Evolutionary conservation across 1,284 basidiomycete species (phyloP).

Genomic region (Ceraceosorus bombacis): DNA sequence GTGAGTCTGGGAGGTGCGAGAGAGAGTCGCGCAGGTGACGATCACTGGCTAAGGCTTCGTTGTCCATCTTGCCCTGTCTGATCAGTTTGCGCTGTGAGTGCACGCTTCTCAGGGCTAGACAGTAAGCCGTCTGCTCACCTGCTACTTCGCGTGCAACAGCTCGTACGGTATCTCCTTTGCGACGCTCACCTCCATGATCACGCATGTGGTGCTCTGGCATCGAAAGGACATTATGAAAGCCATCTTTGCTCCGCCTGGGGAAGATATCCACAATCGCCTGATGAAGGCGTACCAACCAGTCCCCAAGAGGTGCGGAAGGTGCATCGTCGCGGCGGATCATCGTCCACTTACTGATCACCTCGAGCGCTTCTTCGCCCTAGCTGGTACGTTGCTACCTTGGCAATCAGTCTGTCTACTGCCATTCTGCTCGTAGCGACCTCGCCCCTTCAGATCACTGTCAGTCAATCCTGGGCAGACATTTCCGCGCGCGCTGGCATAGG

Average conservation of each 20-base stretch:
- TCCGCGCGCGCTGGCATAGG: neutral
- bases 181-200: slow-evolving; percentile 52
- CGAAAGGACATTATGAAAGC: slow-evolving; percentile 52
- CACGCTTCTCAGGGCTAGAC: neutral
- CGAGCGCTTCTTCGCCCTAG: slow-evolving; percentile 4
- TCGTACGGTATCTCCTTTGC: slow-evolving; percentile 52
- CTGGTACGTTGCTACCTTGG: slow-evolving; percentile 45
- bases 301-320: slow-evolving; percentile 11
- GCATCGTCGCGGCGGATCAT: too few relatives aligned
- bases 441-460: slow-evolving; percentile 52
- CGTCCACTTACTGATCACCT: too few relatives aligned
- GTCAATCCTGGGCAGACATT: neutral
- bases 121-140: neutral
- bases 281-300: slow-evolving; percentile 45
- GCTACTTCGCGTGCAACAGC: slow-evolving; percentile 35
- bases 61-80: slow-evolving; percentile 2
- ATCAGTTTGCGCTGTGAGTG: too few relatives aligned
- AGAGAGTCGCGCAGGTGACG: neutral
- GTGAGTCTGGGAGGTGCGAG: slow-evolving; percentile 18
- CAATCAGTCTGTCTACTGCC: slow-evolving; percentile 40
- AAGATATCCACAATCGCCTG: slow-evolving; percentile 46
- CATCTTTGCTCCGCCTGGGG: slow-evolving; percentile 43
- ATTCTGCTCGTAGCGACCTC: slow-evolving; percentile 51
- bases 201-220: slow-evolving; percentile 54
- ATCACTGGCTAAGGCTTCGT: slow-evolving; percentile 1